Conservation (phyloP, 2,329 filamentous ascomycete genomes). For the Plectosphaerella plurivora region DNA sequence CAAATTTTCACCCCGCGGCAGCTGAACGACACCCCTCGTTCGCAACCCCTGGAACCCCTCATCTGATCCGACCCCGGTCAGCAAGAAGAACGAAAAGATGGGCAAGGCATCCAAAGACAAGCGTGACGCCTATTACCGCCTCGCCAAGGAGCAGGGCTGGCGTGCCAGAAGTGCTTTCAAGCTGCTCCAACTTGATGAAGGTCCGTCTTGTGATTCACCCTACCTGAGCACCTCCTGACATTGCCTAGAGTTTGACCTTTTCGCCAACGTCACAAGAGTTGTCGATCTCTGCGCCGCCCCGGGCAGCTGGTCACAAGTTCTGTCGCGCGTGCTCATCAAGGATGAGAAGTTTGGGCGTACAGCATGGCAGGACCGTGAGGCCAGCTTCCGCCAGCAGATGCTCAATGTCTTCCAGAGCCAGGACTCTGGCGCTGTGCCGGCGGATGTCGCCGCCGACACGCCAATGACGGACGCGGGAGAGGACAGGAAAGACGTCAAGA, state of each 20-base stretch:
- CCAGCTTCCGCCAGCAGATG: constrained; percentile 58
- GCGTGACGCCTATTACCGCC: constrained; percentile 93
- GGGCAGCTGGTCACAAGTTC: constrained; percentile 94
- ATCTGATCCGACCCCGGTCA: neutral
- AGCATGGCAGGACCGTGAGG: constrained; percentile 83
- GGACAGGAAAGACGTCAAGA: constrained; percentile 70
- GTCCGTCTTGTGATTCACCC: constrained; percentile 26
- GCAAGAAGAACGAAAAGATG: constrained; percentile 46
- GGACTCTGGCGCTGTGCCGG: neutral
- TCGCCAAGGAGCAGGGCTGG: constrained; percentile 99
- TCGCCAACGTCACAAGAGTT: constrained; percentile 83
- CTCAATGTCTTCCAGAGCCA: constrained; percentile 41
- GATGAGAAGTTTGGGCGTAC: constrained; percentile 83
- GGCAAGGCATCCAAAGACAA: constrained; percentile 99
- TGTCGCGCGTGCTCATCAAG: constrained; percentile 89
- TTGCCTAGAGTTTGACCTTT: constrained; percentile 80
- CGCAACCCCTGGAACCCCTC: neutral
- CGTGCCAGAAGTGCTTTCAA: constrained; percentile 95
- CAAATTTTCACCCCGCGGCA: neutral
- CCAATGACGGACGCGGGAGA: constrained; percentile 15
- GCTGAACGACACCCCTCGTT: too few species aligned
- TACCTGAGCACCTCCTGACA: constrained; percentile 5
- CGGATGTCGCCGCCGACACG: constrained; percentile 14
- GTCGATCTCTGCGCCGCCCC: constrained; percentile 95
- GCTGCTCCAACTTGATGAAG: constrained; percentile 87